phyloP scores from a whole-genome alignment of 306 rosid genomes.

The Bauhinia variegata region DNA sequence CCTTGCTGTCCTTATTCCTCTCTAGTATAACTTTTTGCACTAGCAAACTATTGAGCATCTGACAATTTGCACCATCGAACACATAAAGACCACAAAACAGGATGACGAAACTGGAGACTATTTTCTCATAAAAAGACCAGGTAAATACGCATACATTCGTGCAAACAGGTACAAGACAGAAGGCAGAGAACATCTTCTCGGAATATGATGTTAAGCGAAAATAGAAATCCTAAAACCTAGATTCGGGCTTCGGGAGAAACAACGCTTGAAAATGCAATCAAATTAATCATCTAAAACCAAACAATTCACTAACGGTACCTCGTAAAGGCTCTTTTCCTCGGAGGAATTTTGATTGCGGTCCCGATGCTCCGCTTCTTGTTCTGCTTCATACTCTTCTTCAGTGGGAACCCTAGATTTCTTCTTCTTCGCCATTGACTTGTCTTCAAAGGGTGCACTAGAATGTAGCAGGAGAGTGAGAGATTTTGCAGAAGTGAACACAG shows the following conservation, averaged over 20 bases:
- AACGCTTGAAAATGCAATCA: no score
- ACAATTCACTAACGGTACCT: slow-evolving; percentile 37
- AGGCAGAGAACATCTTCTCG: not conserved
- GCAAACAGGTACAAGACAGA: not conserved
- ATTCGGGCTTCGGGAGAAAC: not conserved
- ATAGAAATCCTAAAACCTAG: not conserved
- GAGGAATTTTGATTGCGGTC: slow-evolving; percentile 34
- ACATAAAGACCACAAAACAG: not conserved
- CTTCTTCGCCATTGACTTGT: slow-evolving; percentile 59
- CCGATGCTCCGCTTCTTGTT: slow-evolving; percentile 26
- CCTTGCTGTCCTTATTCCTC: not conserved
- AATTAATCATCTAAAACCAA: not conserved
- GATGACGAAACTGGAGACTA: not conserved
- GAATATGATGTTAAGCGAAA: not conserved
- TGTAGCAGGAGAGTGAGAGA: not conserved
- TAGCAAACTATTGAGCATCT: not conserved
- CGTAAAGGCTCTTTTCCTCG: slow-evolving; percentile 54
- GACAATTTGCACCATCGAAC: not conserved
- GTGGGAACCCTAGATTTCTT: slow-evolving; percentile 64
- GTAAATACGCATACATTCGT: not conserved
- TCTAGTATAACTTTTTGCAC: not conserved
- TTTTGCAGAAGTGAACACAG: not conserved
- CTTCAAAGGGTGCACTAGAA: not conserved
- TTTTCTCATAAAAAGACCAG: not conserved
- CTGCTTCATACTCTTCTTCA: slow-evolving; percentile 45